A percentile compares a stretch with the other conserved stretches of the same genome.
These are phyloP conservation scores for Stachybotrys chartarum DNA, from an alignment of 2,329 filamentous ascomycete species.

Conservation along the genomic window DNA sequence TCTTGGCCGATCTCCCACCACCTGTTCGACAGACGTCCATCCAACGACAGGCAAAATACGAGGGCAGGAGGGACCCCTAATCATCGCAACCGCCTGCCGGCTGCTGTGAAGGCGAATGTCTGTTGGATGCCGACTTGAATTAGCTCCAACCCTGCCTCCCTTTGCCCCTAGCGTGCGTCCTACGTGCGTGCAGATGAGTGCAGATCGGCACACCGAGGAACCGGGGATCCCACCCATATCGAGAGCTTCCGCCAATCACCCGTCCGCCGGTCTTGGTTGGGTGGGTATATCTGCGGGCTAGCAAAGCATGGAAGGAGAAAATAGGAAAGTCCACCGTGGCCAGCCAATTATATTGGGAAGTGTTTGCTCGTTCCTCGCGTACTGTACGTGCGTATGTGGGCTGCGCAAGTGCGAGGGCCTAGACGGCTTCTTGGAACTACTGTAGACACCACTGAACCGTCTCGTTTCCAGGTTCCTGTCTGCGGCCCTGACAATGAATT, in stretches of 20 bases:
- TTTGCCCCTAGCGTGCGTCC: not conserved
- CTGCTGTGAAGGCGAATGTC: too few relatives aligned
- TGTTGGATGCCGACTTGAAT: too few relatives aligned
- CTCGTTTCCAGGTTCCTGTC: too few relatives aligned
- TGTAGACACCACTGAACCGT: too few relatives aligned
- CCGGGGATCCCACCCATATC: not conserved
- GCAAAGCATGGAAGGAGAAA: not conserved
- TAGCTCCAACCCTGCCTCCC: not conserved
- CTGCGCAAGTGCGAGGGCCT: too few relatives aligned
- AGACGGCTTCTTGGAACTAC: too few relatives aligned
- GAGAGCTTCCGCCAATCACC: not conserved
- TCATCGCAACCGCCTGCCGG: not conserved
- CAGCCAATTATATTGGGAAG: not conserved
- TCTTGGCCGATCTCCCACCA: not conserved
- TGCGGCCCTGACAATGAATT: too few relatives aligned
- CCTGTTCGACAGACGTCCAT: not conserved
- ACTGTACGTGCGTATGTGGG: not conserved
- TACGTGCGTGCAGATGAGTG: not conserved
- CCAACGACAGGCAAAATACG: not conserved
- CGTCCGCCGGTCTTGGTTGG: not conserved
- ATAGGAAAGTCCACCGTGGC: not conserved
- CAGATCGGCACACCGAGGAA: not conserved
- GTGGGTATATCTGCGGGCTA: not conserved
- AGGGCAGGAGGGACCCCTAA: not conserved
- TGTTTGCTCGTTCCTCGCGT: not conserved